These are phyloP conservation scores for Asparagopsis taxiformis DNA, from an alignment of 31 red algal genomes.

Conservation along the genomic window DNA sequence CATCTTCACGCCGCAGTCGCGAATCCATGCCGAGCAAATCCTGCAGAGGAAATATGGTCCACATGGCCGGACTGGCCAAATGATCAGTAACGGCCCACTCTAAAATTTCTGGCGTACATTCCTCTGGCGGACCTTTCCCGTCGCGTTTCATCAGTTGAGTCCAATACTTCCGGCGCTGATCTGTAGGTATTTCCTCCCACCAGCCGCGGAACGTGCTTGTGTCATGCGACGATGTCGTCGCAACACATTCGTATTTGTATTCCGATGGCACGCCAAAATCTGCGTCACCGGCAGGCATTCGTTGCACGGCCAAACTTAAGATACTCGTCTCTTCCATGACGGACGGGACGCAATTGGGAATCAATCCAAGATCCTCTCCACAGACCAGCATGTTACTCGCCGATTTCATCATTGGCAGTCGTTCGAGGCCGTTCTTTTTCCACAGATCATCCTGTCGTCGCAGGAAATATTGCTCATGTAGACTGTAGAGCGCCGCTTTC, in stretches of 20 bases:
- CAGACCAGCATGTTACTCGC: constrained; percentile 90
- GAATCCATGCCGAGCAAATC: constrained; percentile 88
- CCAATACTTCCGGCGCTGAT: constrained; percentile 66
- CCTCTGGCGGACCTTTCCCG: constrained; percentile 20
- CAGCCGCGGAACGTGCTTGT: constrained; percentile 92
- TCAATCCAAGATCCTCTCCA: constrained; percentile 87
- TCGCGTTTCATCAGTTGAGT: constrained; percentile 52
- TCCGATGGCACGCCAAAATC: constrained; percentile 76
- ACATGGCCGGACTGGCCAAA: constrained; percentile 77
- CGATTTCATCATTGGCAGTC: constrained; percentile 87
- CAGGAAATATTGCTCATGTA: constrained; percentile 93
- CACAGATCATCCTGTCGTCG: constrained; percentile 89
- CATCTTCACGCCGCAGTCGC: constrained; percentile 50
- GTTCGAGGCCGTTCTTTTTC: constrained; percentile 75
- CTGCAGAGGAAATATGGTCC: constrained; percentile 88
- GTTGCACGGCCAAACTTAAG: constrained; percentile 81
- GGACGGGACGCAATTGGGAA: constrained; percentile 79
- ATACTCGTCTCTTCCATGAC: constrained; percentile 85
- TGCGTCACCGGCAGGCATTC: constrained; percentile 73
- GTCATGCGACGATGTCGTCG: constrained; percentile 89
- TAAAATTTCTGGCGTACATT: constrained; percentile 62
- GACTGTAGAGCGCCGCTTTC: constrained; percentile 63
- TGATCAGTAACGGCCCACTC: constrained; percentile 69
- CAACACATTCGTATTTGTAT: constrained; percentile 87
- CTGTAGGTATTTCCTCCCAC: constrained; percentile 85